Base-by-base conservation (phyloP, 2,329 filamentous ascomycete genomes). In the Ilyonectria sp. region DNA sequence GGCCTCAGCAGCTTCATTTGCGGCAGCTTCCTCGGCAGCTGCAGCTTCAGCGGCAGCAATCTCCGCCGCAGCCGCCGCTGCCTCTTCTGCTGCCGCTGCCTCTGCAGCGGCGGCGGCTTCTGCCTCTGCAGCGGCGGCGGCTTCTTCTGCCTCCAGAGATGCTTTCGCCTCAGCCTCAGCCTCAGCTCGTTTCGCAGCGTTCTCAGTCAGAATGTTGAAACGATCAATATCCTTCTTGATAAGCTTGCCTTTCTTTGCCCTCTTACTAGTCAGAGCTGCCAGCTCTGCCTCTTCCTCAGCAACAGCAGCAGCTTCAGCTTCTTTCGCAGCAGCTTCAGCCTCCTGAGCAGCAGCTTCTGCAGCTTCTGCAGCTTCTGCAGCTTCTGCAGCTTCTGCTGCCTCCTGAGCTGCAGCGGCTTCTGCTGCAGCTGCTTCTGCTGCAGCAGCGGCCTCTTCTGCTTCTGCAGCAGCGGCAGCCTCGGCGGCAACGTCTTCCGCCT, bases 281-380 rank as follows among this genome's bases (percentile, higher is more conserved):
- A 79, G 60, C 44, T 76, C 77, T 13, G 65, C 72, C 23, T 76
- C 75, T 44, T 78, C 76, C 19, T 64, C 65, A 2, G 69, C 69
- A 43, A 76, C 69, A 6, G 37, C 53, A 8, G 70, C 65, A 26
- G 54, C 63, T 17, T 63, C 64, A 3, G 81, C 80, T 70, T 85
- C 86, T 71, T 85, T 87, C 29, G 58, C 63, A 9, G 63, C 63
- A 33, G 59, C 56, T 37, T 40, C 73, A 65, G 82, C 78, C 46
- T 80, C 76, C 17, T 57, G 21, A 3, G 59, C 56, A 49, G 61
- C 43, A 49, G 67, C 71, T 23, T 74, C 70, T 61, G 26, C 47
- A n/a, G 71, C 60, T 9, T 63, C 69, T 10, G 59, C 54, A n/a
- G n/a, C n/a, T n/a, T n/a, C n/a, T n/a, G 61, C 43, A 49, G 67